phyloP scores from a whole-genome alignment of 129 eudicot genomes.

The Solidago caesia region DNA sequence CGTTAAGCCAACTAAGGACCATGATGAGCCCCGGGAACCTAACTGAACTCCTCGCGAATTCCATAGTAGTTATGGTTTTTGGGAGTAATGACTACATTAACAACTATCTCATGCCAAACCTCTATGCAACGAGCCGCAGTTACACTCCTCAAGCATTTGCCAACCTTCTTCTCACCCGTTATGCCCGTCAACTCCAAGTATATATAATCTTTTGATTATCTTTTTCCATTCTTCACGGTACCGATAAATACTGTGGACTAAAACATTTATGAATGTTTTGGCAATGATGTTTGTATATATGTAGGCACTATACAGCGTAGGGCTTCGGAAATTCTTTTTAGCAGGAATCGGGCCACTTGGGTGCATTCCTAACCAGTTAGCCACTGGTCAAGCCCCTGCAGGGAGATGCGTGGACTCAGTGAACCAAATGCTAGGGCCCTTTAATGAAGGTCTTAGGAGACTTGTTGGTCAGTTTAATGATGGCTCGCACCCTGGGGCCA shows the following conservation, averaged over 20 bases:
- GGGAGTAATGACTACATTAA: conserved; percentile 98
- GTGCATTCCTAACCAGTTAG: conserved; percentile 81
- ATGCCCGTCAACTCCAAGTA: conserved; percentile 73
- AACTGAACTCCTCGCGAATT: conserved; percentile 43
- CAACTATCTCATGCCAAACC: conserved; percentile 77
- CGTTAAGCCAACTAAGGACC: conserved; percentile 55
- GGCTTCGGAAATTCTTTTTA: conserved; percentile 69
- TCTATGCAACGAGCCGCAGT: conserved; percentile 51
- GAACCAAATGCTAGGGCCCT: conserved; percentile 73
- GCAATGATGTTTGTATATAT: conserved; percentile 17
- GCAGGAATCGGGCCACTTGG: conserved; percentile 85
- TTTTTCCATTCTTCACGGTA: not conserved
- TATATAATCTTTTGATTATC: not conserved
- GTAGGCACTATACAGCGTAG: conserved; percentile 69
- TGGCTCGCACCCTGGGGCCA: conserved; percentile 73
- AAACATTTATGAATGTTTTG: not conserved
- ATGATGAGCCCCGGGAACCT: conserved; percentile 51
- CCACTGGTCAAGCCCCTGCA: conserved; percentile 63
- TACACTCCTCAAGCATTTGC: conserved; percentile 72
- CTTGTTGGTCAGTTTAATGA: conserved; percentile 56
- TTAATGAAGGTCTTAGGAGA: conserved; percentile 66
- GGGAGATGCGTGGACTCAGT: conserved; percentile 87
- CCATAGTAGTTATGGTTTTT: conserved; percentile 66
- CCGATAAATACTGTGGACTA: not conserved
- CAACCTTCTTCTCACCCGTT: conserved; percentile 72